Base-by-base conservation (phyloP, 441 rosid species). In the Populus hybrid region DNA sequence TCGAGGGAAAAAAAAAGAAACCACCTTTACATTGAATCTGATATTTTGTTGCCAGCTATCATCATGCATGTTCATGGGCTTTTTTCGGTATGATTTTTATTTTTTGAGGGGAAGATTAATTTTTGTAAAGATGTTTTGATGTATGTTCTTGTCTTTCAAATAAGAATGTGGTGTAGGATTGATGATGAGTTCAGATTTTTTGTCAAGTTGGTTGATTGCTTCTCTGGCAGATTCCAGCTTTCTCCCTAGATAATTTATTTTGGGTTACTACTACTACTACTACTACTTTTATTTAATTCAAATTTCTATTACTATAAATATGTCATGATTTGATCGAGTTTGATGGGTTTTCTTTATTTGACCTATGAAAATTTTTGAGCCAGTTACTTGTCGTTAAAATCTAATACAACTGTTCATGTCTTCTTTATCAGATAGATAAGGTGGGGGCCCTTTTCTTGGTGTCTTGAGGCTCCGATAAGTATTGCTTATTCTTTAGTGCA, bases 141-240 rank as follows among this genome's bases (percentile, higher is more conserved):
- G 38, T 68, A 3, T 30, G 64, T 73, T 75, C 12, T 76, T 78
- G 80, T 80, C 36, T 21, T 73, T 70, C 83, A 81, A 16, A 81
- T 76, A 26, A 84, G 84, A 77, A 73, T 88, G 92, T 84, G 91
- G 93, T 77, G 87, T 83, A 83, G 90, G 86, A 81, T 89, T 81
- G 95, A 88, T 82, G 78, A 77, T 83, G 86, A 86, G 68, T 82
- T 85, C 66, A 76, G 88, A 84, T 86, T 78, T 87, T 85, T 84
- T 77, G 73, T 83, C 91, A 85, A 88, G 86, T 91, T 87, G 88
- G 82, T 73, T 16, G 67, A 66, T 20, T 79, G 69, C 1, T 20
- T 69, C 8, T 87, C 88, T 83, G 79, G 81, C 76, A 20, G 65
- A 76, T 85, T 91, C 93, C 80, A 75, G 76, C 70, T 72, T 82